phyloP scores from a whole-genome alignment of 768 basidiomycete species.

The Serendipita sp. region DNA sequence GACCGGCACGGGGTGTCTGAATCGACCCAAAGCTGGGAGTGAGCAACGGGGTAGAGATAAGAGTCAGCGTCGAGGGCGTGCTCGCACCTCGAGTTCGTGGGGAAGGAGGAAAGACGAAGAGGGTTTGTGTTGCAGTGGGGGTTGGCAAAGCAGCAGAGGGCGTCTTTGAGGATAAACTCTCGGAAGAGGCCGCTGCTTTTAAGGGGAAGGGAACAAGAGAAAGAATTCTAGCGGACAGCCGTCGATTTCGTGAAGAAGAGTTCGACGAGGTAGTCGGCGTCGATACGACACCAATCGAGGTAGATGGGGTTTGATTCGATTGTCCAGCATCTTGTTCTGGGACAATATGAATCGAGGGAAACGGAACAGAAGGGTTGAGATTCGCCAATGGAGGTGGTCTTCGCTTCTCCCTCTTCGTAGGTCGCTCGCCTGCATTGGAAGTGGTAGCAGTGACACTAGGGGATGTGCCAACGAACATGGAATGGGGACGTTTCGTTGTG shows the following conservation, averaged over 20 bases:
- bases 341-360: conserved; percentile 40
- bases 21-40: not conserved
- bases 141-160: conserved; percentile 11
- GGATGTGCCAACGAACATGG: conserved; percentile 12
- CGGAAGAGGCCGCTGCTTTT: conserved; percentile 9
- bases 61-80: conserved; percentile 68
- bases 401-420: conserved; percentile 32
- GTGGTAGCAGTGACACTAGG: too few species aligned
- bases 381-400: conserved; percentile 44
- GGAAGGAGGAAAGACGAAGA: conserved; percentile 77
- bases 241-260: not conserved
- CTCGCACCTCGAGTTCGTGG: conserved; percentile 33
- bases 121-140: conserved; percentile 49
- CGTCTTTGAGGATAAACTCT: conserved; percentile 8
- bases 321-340: conserved; percentile 17
- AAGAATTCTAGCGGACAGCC: conserved; percentile 8
- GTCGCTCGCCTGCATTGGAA: not conserved
- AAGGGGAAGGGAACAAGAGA: conserved; percentile 42
- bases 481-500: conserved; percentile 35
- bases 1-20: not conserved
- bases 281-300: conserved; percentile 22
- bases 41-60: conserved; percentile 21
- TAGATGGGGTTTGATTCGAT: not conserved
- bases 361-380: conserved; percentile 57
- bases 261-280: conserved; percentile 37